Base-by-base conservation (phyloP, 2,329 filamentous ascomycete genomes). In the Aspergillus sp. region DNA sequence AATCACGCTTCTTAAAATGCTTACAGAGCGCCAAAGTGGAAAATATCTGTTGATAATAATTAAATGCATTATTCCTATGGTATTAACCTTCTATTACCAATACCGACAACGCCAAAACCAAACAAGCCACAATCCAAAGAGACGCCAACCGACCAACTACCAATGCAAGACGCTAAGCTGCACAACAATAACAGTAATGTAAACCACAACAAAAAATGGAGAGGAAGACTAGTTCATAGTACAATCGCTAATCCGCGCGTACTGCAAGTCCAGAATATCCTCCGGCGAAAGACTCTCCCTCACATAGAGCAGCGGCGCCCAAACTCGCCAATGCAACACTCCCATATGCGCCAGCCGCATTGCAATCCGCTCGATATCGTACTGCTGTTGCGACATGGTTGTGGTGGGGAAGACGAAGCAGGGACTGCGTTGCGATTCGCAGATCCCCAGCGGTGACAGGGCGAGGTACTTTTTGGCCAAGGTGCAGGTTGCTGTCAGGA, bases 291-390 rank as follows among this genome's bases (percentile, higher is more conserved):
- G 50, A 46, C 56, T 56, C 44, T 68, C 64, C 19, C 61, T 55
- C 20, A 65, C 56, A 46, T 95, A 95, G 10, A 86, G 82, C 46
- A 95, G 74, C 2, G 81, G 80, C 1, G 81, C 80, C 89, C 90
- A 97, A 3, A 95, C 85, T 43, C 88, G 80, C 90, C 90, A 96
- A 68, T 96, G 90, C 20, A 97, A 72, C 5, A 93, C 77, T 12
- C 87, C 83, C 41, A 96, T 81, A 61, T 96, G 91, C 5, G 88
- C 85, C 44, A 95, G 76, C 41, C 88, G 82, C 41, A 83, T 85
- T 1, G 88, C 82, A 65, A 95, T 81, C 49, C 64, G 61, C 44
- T 72, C 67, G 3, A 70, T 55, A 47, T 67, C 64, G 27, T 60
- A 57, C 27, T 64, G 61, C 32, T 64, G 62, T 17, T 65, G 56